Percentiles rank a stretch among this genome's conserved stretches.
phyloP scores from a whole-genome alignment of 163 green algal species.

The Chloroidium sp. region DNA sequence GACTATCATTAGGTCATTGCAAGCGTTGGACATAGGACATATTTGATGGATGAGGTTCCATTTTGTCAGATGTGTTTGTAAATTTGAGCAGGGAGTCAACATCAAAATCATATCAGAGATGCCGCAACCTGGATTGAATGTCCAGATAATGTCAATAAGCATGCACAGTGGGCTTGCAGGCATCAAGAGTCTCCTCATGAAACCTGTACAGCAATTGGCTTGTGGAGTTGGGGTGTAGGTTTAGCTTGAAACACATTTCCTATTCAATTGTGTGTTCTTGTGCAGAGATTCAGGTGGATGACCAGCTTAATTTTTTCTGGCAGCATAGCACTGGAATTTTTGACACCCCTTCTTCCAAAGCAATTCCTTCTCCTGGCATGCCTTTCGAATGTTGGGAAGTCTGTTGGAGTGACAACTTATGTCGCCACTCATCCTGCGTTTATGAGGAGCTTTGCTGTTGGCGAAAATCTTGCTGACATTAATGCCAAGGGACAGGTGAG shows the following conservation, averaged over 20 bases:
- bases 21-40: too few species aligned
- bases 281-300: constrained; percentile 71
- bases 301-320: constrained; percentile 69
- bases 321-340: constrained; percentile 66
- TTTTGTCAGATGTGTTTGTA: too few species aligned
- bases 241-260: neutral
- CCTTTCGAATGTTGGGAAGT: constrained; percentile 84
- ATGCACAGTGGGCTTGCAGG: too few species aligned
- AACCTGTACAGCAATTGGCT: too few species aligned
- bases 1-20: too few species aligned
- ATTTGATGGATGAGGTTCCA: too few species aligned
- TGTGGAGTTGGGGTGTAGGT: too few species aligned
- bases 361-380: constrained; percentile 84
- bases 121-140: too few species aligned
- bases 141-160: too few species aligned
- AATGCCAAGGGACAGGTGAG: constrained; percentile 79
- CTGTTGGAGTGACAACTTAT: constrained; percentile 72
- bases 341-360: constrained; percentile 72
- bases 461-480: constrained; percentile 87
- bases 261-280: neutral
- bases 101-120: too few species aligned
- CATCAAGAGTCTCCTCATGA: too few species aligned
- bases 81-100: too few species aligned
- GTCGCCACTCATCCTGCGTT: constrained; percentile 82
- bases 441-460: constrained; percentile 65